Evolutionary conservation across 768 basidiomycete species (phyloP), one percentile per base, ranked within the genome.

Genomic region (Tylopilus sp.): DNA sequence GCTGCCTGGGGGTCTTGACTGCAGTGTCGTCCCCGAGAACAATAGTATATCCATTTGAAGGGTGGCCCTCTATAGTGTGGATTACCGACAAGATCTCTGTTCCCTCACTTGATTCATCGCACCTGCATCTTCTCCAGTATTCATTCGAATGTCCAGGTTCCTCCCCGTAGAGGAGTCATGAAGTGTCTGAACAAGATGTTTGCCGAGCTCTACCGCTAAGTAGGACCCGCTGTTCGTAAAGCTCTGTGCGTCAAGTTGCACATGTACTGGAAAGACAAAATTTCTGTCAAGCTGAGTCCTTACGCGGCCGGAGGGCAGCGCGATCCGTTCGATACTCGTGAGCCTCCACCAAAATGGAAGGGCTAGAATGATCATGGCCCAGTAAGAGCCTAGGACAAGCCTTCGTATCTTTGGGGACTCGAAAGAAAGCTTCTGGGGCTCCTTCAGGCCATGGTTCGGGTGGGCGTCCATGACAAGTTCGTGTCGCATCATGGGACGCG

Each of bases 271-370:
- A 46, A 85, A 73, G 21, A 61, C 52, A 21, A 82, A 72, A 34
- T 71, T 66, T 53, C 72, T 75, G 43, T 71, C 67, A 38, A 79
- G 74, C 60, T 85, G 77, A 7, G 77, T 74, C 36, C 68, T 67
- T 30, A 94, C 84, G 21, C 81, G 78, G 38, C 72, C 69, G 9
- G 77, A 72, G 2, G 95, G 92, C 13, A 97, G 74, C 0, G 86
- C 74, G 16, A 89, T 76, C 25, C 95, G 82, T 63, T 94, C 81
- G 26, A 98, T 96, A 57, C 89, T 89, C 6, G 97, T 98, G 25
- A 89, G 86, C 46, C 76, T 78, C 92, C 93, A 98, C 97, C 97
- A 99, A 45, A 92, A 78, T 3, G 97, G 97, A 19, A 95, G 54
- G 2, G 86, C 87, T 8, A 92, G 71, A 30, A 96, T 58, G 31